phyloP scores from a whole-genome alignment of 2,329 filamentous ascomycete genomes.

The Fusarium napiforme region DNA sequence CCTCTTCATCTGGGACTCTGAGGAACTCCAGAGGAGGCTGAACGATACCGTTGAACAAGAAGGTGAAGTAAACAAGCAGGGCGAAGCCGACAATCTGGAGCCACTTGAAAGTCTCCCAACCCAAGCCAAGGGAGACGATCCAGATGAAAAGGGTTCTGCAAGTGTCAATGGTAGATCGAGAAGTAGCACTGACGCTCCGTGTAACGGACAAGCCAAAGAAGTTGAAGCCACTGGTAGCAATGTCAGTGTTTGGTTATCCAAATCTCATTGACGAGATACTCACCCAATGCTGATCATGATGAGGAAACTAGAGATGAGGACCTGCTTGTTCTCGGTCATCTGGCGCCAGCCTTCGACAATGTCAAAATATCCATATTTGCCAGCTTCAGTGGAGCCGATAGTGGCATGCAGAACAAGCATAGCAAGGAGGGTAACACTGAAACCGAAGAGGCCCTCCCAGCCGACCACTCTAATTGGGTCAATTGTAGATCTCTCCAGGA shows the following conservation, averaged over 20 bases:
- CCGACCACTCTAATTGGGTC: conserved; percentile 92
- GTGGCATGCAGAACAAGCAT: conserved; percentile 84
- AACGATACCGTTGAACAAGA: conserved; percentile 95
- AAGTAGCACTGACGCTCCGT: conserved; percentile 87
- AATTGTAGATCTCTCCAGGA: conserved; percentile 72
- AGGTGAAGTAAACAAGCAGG: conserved; percentile 94
- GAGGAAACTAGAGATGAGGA: conserved; percentile 81
- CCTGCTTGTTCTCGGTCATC: conserved; percentile 75
- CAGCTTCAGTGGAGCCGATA: conserved; percentile 79
- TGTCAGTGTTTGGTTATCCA: conserved; percentile 27
- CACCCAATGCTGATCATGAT: conserved; percentile 99
- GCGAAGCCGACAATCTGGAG: conserved; percentile 91
- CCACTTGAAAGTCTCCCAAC: conserved; percentile 98
- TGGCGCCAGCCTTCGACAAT: conserved; percentile 85
- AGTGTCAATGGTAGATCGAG: conserved; percentile 95
- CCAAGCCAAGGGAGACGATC: conserved; percentile 90
- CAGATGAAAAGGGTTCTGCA: conserved; percentile 98
- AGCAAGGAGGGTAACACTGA: conserved; percentile 78
- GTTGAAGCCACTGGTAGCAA: conserved; percentile 82
- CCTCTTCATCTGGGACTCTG: conserved; percentile 59
- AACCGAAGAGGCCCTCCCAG: conserved; percentile 96
- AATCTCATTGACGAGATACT: conserved; percentile 3
- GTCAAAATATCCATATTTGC: conserved; percentile 88
- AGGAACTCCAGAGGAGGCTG: conserved; percentile 80
- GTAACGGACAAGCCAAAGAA: conserved; percentile 98